phyloP scores from a whole-genome alignment of 1,284 basidiomycete species.

The Fomitopsis palustris region DNA sequence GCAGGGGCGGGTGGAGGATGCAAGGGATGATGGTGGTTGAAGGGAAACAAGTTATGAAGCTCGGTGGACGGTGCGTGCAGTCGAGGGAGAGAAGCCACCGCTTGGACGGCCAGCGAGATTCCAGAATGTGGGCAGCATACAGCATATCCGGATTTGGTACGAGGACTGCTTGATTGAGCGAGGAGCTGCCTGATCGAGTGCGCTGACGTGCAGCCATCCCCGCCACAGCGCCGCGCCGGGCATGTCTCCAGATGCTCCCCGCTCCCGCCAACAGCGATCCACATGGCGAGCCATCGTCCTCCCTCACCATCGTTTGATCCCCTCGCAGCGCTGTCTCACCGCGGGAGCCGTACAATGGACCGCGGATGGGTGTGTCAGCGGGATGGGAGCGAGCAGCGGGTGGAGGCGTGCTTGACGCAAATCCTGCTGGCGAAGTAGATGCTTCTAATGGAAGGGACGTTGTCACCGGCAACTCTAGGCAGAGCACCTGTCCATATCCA shows the following conservation, averaged over 20 bases:
- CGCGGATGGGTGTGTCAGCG: not conserved
- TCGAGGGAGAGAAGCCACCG: slow-evolving; percentile 9
- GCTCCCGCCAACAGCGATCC: not conserved
- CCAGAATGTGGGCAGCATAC: not conserved
- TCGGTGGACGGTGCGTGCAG: slow-evolving; percentile 5
- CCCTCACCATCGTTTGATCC: not conserved
- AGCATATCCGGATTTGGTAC: slow-evolving; percentile 3
- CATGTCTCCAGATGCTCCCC: not conserved
- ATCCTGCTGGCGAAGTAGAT: not conserved
- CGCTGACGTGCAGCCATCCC: not conserved
- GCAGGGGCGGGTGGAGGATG: slow-evolving; percentile 3
- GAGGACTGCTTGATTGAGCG: slow-evolving; percentile 1
- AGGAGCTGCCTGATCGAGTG: not conserved
- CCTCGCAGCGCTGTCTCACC: not conserved
- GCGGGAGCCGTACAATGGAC: not conserved
- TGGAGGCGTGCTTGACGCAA: not conserved
- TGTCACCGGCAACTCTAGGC: not conserved
- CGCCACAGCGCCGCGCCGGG: slow-evolving; percentile 2
- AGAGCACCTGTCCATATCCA: not conserved
- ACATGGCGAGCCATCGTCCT: not conserved
- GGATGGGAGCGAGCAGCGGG: not conserved
- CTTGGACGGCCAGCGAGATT: slow-evolving; percentile 5
- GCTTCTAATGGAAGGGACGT: not conserved
- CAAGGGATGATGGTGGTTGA: slow-evolving; percentile 12
- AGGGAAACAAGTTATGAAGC: slow-evolving; percentile 5